Base-by-base conservation (phyloP, 2,329 filamentous ascomycete species). In the Bipolaris cookei region DNA sequence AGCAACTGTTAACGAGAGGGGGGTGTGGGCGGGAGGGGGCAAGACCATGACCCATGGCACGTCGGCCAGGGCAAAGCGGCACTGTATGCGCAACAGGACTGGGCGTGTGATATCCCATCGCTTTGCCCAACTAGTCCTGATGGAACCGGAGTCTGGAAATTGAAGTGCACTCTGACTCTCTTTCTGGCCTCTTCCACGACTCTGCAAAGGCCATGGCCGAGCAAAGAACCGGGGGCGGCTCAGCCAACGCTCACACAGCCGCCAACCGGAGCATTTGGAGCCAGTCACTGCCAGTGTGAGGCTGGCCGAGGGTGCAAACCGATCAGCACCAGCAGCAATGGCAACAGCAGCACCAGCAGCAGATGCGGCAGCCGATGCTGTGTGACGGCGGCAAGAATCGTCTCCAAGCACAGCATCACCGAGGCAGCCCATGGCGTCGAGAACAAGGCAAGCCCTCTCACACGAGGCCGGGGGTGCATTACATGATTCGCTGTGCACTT, bases 401-500 rank as follows among this genome's bases (percentile, higher is more conserved):
- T 62, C 47, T 61, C 25, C 61, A 43, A 18, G 48, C 47, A 59
- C 58, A 58, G 58, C 62, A 65, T 57, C 60, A 63, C 61, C 46
- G 58, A 56, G 39, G 23, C 35, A 43, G 28, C 56, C 61, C 62
- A 62, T 67, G 68, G 60, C 49, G 62, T 58, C 61, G 59, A 51
- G 52, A 59, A 34, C 47, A 30, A 35, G 48, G 30, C 50, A 34
- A 55, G 42, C 51, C 61, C 56, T 54, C 64, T 68, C 14, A 34
- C 32, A n/a, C 32, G 14, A 34, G 32, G 32, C 32, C 32, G 32
- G 32, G 38, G 20, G 37, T 68, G 69, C 66, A 66, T 56, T 59
- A 48, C 69, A 68, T 70, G 66, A 74, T 75, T 74, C 67, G 70
- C 62, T 64, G 38, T 56, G 59, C 56, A 60, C 28, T 42, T 46